phyloP scores from a whole-genome alignment of 257 asterid species.

The Nicotiana knightiana region DNA sequence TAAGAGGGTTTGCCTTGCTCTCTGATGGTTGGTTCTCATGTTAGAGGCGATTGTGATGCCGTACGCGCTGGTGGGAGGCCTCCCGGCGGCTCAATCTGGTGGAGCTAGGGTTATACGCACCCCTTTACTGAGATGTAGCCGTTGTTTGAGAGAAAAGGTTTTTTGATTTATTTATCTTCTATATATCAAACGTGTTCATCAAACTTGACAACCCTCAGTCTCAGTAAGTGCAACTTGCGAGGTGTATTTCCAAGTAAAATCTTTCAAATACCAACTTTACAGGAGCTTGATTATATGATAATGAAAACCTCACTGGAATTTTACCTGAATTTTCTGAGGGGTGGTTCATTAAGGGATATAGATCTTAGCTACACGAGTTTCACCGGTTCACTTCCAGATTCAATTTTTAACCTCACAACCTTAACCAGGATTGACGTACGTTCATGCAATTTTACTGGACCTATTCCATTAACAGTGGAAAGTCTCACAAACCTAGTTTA shows the following conservation, averaged over 20 bases:
- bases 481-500: background rate
- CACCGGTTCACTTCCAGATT: conserved; percentile 12
- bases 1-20: too few species aligned
- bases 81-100: too few species aligned
- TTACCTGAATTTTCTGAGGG: conserved; percentile 1
- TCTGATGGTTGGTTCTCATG: too few species aligned
- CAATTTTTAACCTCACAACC: conserved; percentile 6
- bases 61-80: too few species aligned
- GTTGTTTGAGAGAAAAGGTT: too few species aligned
- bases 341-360: background rate
- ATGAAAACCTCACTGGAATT: background rate
- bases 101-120: too few species aligned
- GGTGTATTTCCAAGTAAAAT: conserved; percentile 23
- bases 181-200: background rate
- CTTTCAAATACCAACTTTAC: conserved; percentile 25
- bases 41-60: too few species aligned
- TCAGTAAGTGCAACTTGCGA: conserved; percentile 3
- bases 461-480: conserved; percentile 12
- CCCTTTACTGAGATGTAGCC: too few species aligned
- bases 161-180: too few species aligned
- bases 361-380: conserved; percentile 8
- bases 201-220: conserved; percentile 12
- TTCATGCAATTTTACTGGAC: conserved; percentile 16
- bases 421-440: background rate
- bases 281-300: conserved; percentile 10